A percentile compares a stretch with the other conserved stretches of the same genome.
phyloP scores from a whole-genome alignment of 805 yeast species.

The Metschnikowia drakensbergensis region DNA sequence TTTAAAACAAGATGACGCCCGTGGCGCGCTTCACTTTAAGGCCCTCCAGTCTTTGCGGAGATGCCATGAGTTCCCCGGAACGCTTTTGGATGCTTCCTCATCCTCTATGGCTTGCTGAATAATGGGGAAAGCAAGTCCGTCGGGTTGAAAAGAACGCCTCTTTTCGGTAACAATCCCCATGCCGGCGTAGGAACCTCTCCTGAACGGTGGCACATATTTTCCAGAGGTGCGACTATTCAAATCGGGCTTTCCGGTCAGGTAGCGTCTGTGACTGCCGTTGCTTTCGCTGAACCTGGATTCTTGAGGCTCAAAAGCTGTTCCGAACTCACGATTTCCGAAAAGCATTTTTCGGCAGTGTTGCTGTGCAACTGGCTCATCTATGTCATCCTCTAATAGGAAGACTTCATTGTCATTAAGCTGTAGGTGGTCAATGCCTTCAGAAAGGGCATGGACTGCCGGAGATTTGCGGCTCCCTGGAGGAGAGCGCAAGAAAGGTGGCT shows the following conservation, averaged over 20 bases:
- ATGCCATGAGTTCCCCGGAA: slow-evolving; percentile 18
- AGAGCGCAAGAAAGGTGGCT: slow-evolving; percentile 42
- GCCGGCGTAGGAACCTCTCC: slow-evolving; percentile 47
- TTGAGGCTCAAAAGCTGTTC: neutral
- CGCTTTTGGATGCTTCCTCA: slow-evolving; percentile 14
- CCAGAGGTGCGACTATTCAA: slow-evolving; percentile 27
- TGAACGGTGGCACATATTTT: slow-evolving; percentile 69
- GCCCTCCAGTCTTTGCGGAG: slow-evolving; percentile 14
- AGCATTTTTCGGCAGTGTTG: neutral
- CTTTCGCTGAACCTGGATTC: slow-evolving; percentile 1
- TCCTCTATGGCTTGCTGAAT: slow-evolving; percentile 12
- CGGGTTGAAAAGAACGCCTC: slow-evolving; percentile 12
- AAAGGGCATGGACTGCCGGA: slow-evolving; percentile 30
- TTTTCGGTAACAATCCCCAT: slow-evolving; percentile 13
- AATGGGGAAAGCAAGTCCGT: slow-evolving; percentile 9
- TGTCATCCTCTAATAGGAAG: slow-evolving; percentile 42
- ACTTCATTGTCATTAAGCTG: slow-evolving; percentile 35
- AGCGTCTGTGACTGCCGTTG: slow-evolving; percentile 5
- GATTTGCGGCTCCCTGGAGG: slow-evolving; percentile 29
- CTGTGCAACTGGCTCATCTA: neutral
- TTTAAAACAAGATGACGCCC: neutral
- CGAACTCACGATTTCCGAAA: slow-evolving; percentile 3
- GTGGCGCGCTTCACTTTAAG: neutral
- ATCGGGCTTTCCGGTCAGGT: slow-evolving; percentile 5
- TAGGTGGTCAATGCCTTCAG: slow-evolving; percentile 36